These are phyloP conservation scores for Cardamine occulta DNA, from an alignment of 345 rosid species.

Conservation along the genomic window DNA sequence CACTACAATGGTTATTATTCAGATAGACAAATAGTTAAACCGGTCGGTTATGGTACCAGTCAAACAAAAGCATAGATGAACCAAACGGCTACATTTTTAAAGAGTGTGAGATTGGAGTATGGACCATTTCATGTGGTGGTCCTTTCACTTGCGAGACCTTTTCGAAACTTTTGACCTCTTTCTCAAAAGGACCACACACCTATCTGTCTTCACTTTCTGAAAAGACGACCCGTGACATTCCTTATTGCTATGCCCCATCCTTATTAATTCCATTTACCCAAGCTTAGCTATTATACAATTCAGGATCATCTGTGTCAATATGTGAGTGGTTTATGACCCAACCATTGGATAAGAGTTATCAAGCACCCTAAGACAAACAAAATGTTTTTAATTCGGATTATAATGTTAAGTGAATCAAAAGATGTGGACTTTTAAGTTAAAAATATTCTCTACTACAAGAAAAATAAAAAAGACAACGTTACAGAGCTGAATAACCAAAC, in stretches of 20 bases:
- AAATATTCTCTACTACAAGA: neutral
- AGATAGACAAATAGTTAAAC: neutral
- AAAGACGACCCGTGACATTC: constrained; percentile 27
- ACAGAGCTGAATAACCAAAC: constrained; percentile 7
- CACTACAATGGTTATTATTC: too few relatives aligned
- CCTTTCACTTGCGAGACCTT: neutral
- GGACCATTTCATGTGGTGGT: constrained; percentile 17
- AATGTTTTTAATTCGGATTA: neutral
- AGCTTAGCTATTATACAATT: neutral
- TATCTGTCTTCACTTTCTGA: constrained; percentile 7
- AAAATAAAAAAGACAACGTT: neutral
- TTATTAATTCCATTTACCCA: constrained; percentile 11
- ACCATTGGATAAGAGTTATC: constrained; percentile 9
- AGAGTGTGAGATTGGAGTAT: neutral
- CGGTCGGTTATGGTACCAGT: too few relatives aligned
- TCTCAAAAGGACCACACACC: constrained; percentile 15
- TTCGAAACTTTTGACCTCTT: constrained; percentile 3
- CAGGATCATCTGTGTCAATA: neutral
- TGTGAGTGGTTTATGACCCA: neutral
- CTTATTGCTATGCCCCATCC: neutral
- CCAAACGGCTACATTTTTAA: constrained; percentile 1
- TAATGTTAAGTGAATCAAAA: neutral
- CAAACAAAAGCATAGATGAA: too few relatives aligned
- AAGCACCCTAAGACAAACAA: neutral
- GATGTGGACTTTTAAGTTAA: neutral